Evolutionary conservation across 805 yeast genomes (phyloP).

Genomic region (Candida lessepsii): DNA sequence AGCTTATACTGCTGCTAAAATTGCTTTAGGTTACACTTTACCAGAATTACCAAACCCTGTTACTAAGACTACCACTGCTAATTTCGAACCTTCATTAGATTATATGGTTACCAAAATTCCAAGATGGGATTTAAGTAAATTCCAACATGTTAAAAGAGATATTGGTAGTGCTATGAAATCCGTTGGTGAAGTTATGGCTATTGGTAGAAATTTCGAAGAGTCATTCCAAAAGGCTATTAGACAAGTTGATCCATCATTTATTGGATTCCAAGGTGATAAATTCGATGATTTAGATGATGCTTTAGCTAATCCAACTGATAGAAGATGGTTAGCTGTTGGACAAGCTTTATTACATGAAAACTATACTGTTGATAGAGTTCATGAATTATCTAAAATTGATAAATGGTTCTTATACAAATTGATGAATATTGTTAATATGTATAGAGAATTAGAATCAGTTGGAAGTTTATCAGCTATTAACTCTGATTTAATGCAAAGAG

Average conservation of each 20-base stretch:
- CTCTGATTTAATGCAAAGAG: conserved; percentile 66
- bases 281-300: conserved; percentile 75
- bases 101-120: conserved; percentile 97
- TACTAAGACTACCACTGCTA: conserved; percentile 90
- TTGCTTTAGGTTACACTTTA: conserved; percentile 89
- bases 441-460: conserved; percentile 69
- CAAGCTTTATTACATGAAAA: conserved; percentile 91
- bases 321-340: conserved; percentile 98
- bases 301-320: conserved; percentile 84
- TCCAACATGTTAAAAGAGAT: conserved; percentile 90
- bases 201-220: conserved; percentile 96
- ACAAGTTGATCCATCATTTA: conserved; percentile 86
- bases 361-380: conserved; percentile 88
- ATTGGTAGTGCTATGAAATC: conserved; percentile 97
- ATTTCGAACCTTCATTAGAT: conserved; percentile 96
- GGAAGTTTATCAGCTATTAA: conserved; percentile 57
- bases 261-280: conserved; percentile 88
- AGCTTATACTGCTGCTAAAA: conserved; percentile 97
- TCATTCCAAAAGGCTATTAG: conserved; percentile 97
- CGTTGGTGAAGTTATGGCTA: conserved; percentile 98
- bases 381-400: conserved; percentile 89
- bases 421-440: conserved; percentile 88
- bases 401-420: conserved; percentile 94
- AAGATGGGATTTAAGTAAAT: conserved; percentile 96
- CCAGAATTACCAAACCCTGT: conserved; percentile 95